Conservation (phyloP, 306 rosid species). For the Styphnolobium japonicum region DNA sequence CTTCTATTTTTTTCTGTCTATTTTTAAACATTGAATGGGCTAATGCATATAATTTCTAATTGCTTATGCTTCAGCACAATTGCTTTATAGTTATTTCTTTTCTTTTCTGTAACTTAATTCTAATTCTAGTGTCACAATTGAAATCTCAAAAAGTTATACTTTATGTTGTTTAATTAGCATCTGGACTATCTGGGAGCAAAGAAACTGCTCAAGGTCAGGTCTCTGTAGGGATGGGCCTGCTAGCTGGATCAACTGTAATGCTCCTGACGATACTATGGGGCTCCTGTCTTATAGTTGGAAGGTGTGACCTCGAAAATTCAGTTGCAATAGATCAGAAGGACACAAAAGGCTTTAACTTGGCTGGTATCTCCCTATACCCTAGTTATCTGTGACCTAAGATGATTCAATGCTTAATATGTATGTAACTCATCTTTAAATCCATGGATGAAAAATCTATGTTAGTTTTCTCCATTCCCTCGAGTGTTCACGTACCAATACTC, state of each 20-base stretch:
- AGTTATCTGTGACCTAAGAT: background rate
- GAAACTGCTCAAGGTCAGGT: slow-evolving; percentile 69
- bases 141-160: background rate
- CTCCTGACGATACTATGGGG: slow-evolving; percentile 70
- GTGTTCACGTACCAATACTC: too few relatives aligned
- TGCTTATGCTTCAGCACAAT: background rate
- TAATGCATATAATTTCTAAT: background rate
- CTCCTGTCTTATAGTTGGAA: slow-evolving; percentile 62
- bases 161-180: slow-evolving; percentile 38
- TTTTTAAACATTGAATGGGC: background rate
- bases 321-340: slow-evolving; percentile 22
- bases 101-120: background rate
- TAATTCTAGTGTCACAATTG: background rate
- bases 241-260: slow-evolving; percentile 80
- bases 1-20: background rate
- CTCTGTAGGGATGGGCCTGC: slow-evolving; percentile 71
- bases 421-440: background rate
- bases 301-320: slow-evolving; percentile 31
- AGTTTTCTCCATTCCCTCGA: too few relatives aligned
- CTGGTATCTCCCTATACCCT: slow-evolving; percentile 1
- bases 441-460: background rate
- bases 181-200: slow-evolving; percentile 57
- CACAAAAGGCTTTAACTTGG: slow-evolving; percentile 4
- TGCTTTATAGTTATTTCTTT: too few relatives aligned
- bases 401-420: background rate